Percentiles rank a stretch among this genome's conserved stretches.
phyloP scores from a whole-genome alignment of 495 filamentous ascomycete genomes.

The Neurospora sp. region DNA sequence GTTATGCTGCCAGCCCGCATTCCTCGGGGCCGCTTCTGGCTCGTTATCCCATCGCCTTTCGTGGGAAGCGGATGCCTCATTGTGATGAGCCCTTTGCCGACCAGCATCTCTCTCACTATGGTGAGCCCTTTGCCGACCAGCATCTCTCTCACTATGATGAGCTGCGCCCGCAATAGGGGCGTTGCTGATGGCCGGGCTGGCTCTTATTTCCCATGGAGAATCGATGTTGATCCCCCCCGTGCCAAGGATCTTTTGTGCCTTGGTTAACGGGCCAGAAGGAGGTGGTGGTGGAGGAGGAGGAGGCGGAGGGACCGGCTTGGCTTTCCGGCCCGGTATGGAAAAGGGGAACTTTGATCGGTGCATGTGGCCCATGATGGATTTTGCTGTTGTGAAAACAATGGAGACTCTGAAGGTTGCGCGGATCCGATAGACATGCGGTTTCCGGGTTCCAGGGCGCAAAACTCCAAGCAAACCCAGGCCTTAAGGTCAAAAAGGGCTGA shows the following conservation, averaged over 20 bases:
- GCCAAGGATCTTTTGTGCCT: slow-evolving; percentile 38
- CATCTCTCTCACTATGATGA: slow-evolving; percentile 16
- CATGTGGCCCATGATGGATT: slow-evolving; percentile 27
- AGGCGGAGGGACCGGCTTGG: slow-evolving; percentile 18
- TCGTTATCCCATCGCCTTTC: slow-evolving; percentile 34
- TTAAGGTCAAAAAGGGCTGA: slow-evolving; percentile 2
- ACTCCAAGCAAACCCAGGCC: not conserved
- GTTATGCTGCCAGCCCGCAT: slow-evolving; percentile 23
- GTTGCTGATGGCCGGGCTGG: slow-evolving; percentile 39
- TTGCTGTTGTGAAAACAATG: slow-evolving; percentile 1
- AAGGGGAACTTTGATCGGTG: slow-evolving; percentile 43
- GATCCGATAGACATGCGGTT: not conserved
- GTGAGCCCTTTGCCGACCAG: slow-evolving; percentile 9
- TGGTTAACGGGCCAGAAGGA: slow-evolving; percentile 20
- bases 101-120: slow-evolving; percentile 13
- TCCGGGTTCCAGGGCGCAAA: not conserved
- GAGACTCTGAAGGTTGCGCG: not conserved
- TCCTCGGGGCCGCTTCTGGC: slow-evolving; percentile 19
- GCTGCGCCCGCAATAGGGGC: slow-evolving; percentile 34
- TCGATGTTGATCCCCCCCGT: slow-evolving; percentile 23
- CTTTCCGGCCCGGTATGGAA: slow-evolving; percentile 39
- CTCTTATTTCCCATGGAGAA: slow-evolving; percentile 33
- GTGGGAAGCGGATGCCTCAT: slow-evolving; percentile 7
- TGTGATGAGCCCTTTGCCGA: slow-evolving; percentile 6
- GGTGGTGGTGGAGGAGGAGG: slow-evolving; percentile 1